Conservation (phyloP, 2,329 filamentous ascomycete genomes). For the Fusarium fujikuroi region DNA sequence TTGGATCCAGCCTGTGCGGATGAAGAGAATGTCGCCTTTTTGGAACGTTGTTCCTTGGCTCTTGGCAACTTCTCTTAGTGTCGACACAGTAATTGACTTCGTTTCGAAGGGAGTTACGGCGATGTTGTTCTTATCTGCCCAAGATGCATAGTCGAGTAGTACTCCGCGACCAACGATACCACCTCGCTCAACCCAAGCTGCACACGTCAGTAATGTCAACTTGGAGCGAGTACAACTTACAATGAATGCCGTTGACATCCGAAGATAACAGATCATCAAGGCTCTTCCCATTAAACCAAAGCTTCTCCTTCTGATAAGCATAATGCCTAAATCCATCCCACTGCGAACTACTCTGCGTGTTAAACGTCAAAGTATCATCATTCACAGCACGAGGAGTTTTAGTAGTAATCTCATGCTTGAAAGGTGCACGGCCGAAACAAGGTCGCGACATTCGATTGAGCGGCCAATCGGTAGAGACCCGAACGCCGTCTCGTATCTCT, state of each 20-base stretch:
- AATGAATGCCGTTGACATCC: conserved; percentile 45
- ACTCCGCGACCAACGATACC: conserved; percentile 63
- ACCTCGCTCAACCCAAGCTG: conserved; percentile 42
- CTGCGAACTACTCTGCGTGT: conserved; percentile 53
- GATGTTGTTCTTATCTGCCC: conserved; percentile 52
- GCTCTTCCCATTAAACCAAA: conserved; percentile 49
- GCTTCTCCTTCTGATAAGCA: conserved; percentile 51
- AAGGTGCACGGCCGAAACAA: conserved; percentile 47
- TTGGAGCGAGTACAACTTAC: conserved; percentile 2
- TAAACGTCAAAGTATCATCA: conserved; percentile 49
- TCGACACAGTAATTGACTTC: conserved; percentile 55
- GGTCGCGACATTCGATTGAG: conserved; percentile 48
- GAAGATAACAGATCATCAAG: conserved; percentile 57
- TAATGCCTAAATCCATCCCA: conserved; percentile 55
- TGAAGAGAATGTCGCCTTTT: conserved; percentile 66
- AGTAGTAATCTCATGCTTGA: conserved; percentile 44
- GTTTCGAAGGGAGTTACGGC: conserved; percentile 54
- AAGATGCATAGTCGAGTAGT: conserved; percentile 63
- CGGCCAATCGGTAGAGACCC: conserved; percentile 51
- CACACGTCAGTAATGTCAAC: accelerated
- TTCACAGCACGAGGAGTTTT: conserved; percentile 47
- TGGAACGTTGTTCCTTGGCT: conserved; percentile 56
- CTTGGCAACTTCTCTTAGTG: conserved; percentile 56
- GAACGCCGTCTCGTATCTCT: conserved; percentile 46
- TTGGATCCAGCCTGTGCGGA: conserved; percentile 63